Conservation (phyloP, 2,329 filamentous ascomycete species). For the Penicillium verrucosum region DNA sequence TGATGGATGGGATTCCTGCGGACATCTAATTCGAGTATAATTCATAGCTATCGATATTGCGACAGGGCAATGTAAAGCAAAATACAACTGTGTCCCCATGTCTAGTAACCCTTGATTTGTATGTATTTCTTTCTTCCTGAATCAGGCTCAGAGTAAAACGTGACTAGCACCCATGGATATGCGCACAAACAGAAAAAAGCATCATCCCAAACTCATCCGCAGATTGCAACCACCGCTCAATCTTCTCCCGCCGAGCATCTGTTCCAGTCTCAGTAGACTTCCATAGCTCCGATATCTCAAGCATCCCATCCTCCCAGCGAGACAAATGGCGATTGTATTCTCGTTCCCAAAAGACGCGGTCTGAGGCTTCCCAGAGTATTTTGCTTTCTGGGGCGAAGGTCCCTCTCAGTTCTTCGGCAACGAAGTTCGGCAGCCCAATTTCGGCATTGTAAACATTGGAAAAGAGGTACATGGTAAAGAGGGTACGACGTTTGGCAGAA, state of each 20-base stretch:
- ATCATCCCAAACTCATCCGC: slow-evolving; percentile 56
- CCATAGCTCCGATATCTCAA: slow-evolving; percentile 55
- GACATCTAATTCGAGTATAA: background rate
- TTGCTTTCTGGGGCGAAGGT: slow-evolving; percentile 45
- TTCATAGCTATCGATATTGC: background rate
- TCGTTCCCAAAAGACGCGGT: slow-evolving; percentile 42
- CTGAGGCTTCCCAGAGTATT: slow-evolving; percentile 44
- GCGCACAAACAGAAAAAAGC: slow-evolving; percentile 44
- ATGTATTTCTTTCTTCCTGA: background rate
- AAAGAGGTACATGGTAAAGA: slow-evolving; percentile 55
- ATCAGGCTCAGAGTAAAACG: too few relatives aligned
- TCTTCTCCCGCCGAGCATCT: slow-evolving; percentile 34
- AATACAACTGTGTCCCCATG: background rate
- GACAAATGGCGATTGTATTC: slow-evolving; percentile 45
- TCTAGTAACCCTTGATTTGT: background rate
- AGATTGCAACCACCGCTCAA: slow-evolving; percentile 51
- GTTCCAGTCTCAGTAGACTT: slow-evolving; percentile 35
- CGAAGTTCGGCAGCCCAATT: slow-evolving; percentile 46
- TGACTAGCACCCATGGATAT: slow-evolving; percentile 28
- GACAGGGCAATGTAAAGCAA: background rate
- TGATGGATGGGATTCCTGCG: background rate
- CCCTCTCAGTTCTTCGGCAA: slow-evolving; percentile 49
- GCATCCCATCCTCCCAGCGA: slow-evolving; percentile 42
- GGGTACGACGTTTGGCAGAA: slow-evolving; percentile 52
- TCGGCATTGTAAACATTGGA: slow-evolving; percentile 49